Base-by-base conservation (phyloP, 306 rosid species). In the Rosa lucieae region DNA sequence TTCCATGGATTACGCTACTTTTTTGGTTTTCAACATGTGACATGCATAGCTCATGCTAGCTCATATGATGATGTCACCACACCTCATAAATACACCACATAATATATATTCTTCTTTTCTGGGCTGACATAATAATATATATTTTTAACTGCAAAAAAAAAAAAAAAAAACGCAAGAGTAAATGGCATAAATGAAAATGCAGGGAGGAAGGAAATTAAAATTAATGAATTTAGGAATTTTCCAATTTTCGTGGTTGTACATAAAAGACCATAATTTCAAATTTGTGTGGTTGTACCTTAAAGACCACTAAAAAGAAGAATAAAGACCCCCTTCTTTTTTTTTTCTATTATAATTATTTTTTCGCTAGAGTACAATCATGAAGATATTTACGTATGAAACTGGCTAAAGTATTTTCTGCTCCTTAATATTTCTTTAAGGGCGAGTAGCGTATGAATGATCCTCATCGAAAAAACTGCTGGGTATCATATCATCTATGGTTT, bases 211-310 rank as follows among this genome's bases (percentile, higher is more conserved):
- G 13, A 21, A 59, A 43, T 43, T 42, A 42, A 8, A 43, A 8
- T 32, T 9, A 62, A 29, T 29, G 15, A 62, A 29, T 12, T 12
- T 17, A 14, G 14, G 35, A 8, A 13, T 1, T 20, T 40, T 67
- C 7, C 4, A 55, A 40, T 74, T 56, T 75, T 29, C 29, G 73
- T 35, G 73, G 74, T 12, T 66, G 51, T 66, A 21, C 65, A 67
- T 14, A 20, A 68, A 39, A 43, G 10, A 75, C 70, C 6, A 43
- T 75, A 75, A 75, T 43, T 43, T 10, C 18, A 20, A 43, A 61
- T 59, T 43, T 61, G 26, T 62, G 77, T 42, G 78, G 81, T 15
- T 70, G 77, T 75, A 75, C 68, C 75, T 76, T n/a, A 76, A 76
- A 76, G 77, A 37, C 53, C 21, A 40, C 56, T 20, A 23, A 32